These are phyloP conservation scores for Suhomyces taliae DNA, from an alignment of 1,139 yeast species.

Conservation along the genomic window DNA sequence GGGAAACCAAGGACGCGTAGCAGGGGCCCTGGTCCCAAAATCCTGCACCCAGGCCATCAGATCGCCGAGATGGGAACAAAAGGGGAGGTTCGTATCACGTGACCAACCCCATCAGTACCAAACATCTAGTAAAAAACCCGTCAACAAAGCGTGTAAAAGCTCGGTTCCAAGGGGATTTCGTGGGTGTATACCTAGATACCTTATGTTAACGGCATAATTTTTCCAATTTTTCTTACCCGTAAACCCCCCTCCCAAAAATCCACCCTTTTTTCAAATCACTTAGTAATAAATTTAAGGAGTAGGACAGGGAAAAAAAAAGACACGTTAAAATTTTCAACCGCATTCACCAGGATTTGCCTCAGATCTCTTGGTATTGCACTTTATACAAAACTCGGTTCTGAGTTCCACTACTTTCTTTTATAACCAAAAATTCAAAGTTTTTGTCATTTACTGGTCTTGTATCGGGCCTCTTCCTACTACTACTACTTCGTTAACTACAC, in stretches of 20 bases:
- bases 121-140: too few relatives aligned
- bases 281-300: constrained; percentile 6
- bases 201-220: not conserved
- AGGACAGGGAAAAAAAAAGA: constrained; percentile 4
- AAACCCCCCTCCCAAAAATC: not conserved
- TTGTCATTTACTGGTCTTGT: too few relatives aligned
- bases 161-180: not conserved
- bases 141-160: not conserved
- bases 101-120: not conserved
- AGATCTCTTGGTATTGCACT: not conserved
- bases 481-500: too few relatives aligned
- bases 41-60: too few relatives aligned
- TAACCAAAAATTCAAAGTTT: too few relatives aligned
- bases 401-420: too few relatives aligned
- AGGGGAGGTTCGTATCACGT: not conserved
- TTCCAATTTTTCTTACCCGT: not conserved
- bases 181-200: too few relatives aligned
- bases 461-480: too few relatives aligned
- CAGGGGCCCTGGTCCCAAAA: not conserved
- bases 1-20: not conserved
- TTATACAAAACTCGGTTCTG: not conserved
- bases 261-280: not conserved
- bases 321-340: constrained; percentile 9
- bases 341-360: not conserved
- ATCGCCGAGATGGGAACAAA: too few relatives aligned